phyloP scores from a whole-genome alignment of 306 rosid genomes.

The Astragalus glycyphyllos region DNA sequence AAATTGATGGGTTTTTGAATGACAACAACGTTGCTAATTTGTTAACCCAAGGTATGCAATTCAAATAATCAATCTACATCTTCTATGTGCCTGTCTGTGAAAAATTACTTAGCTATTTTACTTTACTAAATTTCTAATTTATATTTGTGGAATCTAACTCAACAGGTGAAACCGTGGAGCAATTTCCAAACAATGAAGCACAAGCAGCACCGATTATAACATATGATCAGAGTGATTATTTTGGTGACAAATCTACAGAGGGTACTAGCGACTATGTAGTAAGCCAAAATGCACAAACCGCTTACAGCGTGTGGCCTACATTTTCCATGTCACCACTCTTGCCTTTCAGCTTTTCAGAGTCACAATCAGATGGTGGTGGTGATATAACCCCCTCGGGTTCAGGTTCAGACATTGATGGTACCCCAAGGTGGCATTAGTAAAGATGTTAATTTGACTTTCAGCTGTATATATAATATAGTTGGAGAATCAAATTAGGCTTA shows the following conservation, averaged over 20 bases:
- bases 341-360: slow-evolving; percentile 46
- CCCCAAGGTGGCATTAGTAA: slow-evolving; percentile 39
- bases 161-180: slow-evolving; percentile 53
- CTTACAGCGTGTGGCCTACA: slow-evolving; percentile 49
- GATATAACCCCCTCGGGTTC: slow-evolving; percentile 53
- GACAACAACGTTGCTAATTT: slow-evolving; percentile 47
- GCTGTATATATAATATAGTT: slow-evolving; percentile 36
- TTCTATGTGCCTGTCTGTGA: too few species aligned
- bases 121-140: background rate
- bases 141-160: background rate
- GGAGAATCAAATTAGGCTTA: slow-evolving; percentile 36
- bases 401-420: slow-evolving; percentile 34
- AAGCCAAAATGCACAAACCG: slow-evolving; percentile 38
- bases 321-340: slow-evolving; percentile 20
- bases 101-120: background rate
- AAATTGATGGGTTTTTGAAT: slow-evolving; percentile 50
- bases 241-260: slow-evolving; percentile 38
- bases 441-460: background rate
- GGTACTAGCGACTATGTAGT: background rate
- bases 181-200: slow-evolving; percentile 37
- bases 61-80: too few species aligned
- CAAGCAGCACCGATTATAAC: slow-evolving; percentile 34
- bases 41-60: slow-evolving; percentile 60
- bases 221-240: slow-evolving; percentile 40
- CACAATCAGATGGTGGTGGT: slow-evolving; percentile 51